phyloP scores from a whole-genome alignment of 2,329 filamentous ascomycete species.

The Sporothrix schenckii region DNA sequence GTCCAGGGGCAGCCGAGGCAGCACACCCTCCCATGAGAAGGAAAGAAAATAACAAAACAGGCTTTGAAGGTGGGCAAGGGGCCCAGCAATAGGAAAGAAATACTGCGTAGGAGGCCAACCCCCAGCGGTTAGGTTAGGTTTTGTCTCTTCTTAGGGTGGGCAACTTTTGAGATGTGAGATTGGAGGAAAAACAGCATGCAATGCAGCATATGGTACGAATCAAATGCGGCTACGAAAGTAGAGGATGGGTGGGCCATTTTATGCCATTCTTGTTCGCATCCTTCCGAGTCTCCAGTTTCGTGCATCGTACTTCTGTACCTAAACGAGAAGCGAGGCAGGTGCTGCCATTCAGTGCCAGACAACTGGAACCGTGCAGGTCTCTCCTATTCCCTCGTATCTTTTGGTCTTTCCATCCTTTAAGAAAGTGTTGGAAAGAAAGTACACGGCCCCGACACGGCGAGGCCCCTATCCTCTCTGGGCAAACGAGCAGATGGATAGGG shows the following conservation, averaged over 20 bases:
- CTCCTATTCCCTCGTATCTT: too few relatives aligned
- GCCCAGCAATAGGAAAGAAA: background rate
- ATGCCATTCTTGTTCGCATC: background rate
- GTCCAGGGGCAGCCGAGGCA: constrained; percentile 18
- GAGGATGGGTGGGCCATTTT: too few relatives aligned
- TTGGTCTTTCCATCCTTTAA: too few relatives aligned
- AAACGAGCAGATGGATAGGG: background rate
- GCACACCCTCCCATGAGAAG: background rate
- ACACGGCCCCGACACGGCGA: too few relatives aligned
- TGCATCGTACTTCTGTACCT: background rate
- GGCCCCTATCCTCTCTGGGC: too few relatives aligned
- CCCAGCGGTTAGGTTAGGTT: too few relatives aligned
- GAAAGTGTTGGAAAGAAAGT: background rate
- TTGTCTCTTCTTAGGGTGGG: too few relatives aligned
- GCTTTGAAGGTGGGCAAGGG: background rate
- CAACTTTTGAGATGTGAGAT: too few relatives aligned
- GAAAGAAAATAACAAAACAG: background rate
- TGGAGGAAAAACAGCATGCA: too few relatives aligned
- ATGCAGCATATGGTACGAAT: too few relatives aligned
- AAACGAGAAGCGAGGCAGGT: background rate
- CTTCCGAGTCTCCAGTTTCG: background rate
- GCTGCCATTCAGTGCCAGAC: background rate
- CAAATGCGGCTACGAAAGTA: too few relatives aligned
- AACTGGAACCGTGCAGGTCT: background rate
- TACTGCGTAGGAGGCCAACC: background rate